These are phyloP conservation scores for Tricharina praecox DNA, from an alignment of 495 filamentous ascomycete genomes.

Conservation along the genomic window DNA sequence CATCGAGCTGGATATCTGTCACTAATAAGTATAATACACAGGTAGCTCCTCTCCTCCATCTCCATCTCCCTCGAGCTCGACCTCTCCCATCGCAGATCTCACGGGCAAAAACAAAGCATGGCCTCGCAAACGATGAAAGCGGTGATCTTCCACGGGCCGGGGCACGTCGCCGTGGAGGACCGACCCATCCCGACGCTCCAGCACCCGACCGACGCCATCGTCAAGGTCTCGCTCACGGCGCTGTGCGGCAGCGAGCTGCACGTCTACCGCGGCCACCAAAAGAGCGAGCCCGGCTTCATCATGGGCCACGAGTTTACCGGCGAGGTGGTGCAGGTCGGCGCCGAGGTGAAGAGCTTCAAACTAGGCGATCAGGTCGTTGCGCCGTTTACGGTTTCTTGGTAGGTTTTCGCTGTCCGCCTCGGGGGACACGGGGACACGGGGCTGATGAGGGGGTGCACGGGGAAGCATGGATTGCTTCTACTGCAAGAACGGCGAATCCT, in stretches of 20 bases:
- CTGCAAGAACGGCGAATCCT: slow-evolving; percentile 65
- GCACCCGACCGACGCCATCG: slow-evolving; percentile 58
- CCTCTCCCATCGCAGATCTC: no score
- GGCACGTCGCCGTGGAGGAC: slow-evolving; percentile 45
- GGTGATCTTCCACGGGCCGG: slow-evolving; percentile 50
- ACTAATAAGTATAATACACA: no score
- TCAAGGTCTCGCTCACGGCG: slow-evolving; percentile 72
- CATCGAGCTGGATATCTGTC: no score
- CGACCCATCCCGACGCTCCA: slow-evolving; percentile 48
- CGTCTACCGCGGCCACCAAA: slow-evolving; percentile 69
- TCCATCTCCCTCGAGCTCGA: no score
- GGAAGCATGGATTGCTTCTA: slow-evolving; percentile 71
- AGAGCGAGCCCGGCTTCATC: slow-evolving; percentile 44
- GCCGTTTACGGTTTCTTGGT: slow-evolving; percentile 82
- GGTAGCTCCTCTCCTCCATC: no score
- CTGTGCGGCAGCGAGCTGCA: slow-evolving; percentile 91
- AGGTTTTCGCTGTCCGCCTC: slow-evolving; percentile 23
- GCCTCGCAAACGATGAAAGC: slow-evolving; percentile 41
- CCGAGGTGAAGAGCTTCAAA: slow-evolving; percentile 47
- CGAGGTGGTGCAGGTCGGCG: slow-evolving; percentile 48
- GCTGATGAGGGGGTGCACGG: not conserved
- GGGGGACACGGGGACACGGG: not conserved
- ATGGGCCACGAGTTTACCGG: slow-evolving; percentile 82
- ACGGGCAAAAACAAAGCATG: no score
- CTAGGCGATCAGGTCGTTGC: slow-evolving; percentile 65